Evolutionary conservation across 2,329 filamentous ascomycete species (phyloP), one percentile per base, ranked within the genome.

Genomic region (Trichoderma hamatum): DNA sequence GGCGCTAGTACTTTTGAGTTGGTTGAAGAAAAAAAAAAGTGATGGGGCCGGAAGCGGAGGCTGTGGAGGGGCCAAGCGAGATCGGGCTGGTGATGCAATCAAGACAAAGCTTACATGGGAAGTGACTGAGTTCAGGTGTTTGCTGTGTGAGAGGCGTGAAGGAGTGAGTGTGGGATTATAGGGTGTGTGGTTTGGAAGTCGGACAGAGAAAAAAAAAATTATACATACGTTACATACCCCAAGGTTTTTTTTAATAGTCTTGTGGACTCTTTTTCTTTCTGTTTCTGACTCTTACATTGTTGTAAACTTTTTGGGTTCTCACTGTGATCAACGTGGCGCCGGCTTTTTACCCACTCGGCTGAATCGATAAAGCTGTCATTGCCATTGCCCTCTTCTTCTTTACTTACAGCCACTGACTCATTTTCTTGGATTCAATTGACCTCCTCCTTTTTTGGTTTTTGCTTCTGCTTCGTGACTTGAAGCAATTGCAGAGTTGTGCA

Each of bases 261-360:
- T 51, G 7, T 49, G 43, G 19, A n/a, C 43, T 61, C n/a, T 30
- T n/a, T 1, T 11, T 13, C 9, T 34, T 11, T 28, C 19, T 43
- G 16, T n/a, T 43, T 34, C 39, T 43, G 39, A n/a, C 39, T 39
- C 36, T 36, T 51, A 6, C 7, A n/a, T n/a, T 9, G 43, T 43
- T 30, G 19, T 49, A n/a, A 5, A 24, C n/a, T 34, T 51, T 36
- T 66, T 58, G 36, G 52, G 49, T 64, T 64, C 61, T 64, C 43
- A 64, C 61, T 55, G 49, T 54, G 63, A 66, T 66, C 52, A n/a
- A 56, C 63, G 63, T 66, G 52, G 63, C 52, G 51, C 36, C 21
- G 46, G 46, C 19, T 5, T 65, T 11, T 46, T 19, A 34, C 4
- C 26, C 39, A 43, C 39, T 43, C 39, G 39, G 6, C 39, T 43